Evolutionary conservation across 345 rosid genomes (phyloP), one percentile per base, ranked within the genome.

Genomic region (Aquilaria yunnanensis): DNA sequence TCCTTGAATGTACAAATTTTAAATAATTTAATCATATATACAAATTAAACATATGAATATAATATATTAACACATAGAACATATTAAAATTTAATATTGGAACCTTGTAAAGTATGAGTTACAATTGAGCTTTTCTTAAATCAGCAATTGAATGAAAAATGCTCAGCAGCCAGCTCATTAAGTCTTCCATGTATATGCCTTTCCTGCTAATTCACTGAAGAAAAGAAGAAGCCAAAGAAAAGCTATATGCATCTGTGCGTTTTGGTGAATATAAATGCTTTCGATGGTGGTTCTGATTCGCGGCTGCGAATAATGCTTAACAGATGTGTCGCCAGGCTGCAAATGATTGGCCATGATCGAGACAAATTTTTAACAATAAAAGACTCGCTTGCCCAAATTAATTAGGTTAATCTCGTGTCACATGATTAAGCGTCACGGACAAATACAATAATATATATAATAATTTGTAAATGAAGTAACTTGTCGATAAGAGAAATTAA

Each of bases 331-430:
- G 61, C 32, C 71, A 65, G 61, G 62, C 51, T 16, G 8, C 56
- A 65, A 61, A 69, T 74, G 78, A 66, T 61, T 69, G 61, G 45
- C 5, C 52, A 63, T 63, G 76, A 59, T 65, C 45, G 59, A 33
- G 9, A 16, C 37, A 41, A 6, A 54, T 6, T 59, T 67, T 56
- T 52, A 9, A 0, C 0, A 5, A 34, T 16, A 41, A 32, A 51
- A 31, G 48, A 67, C 29, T 47, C 32, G 31, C 12, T 37, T 4
- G 1, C 43, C 43, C 43, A 37, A 3, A 37, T 37, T 37, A 37
- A 37, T 37, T 37, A 9, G 8, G 43, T 37, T 37, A 37, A 37
- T 37, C 43, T 37, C 2, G 23, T 37, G 43, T 3, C 43, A 37
- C 43, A 37, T 37, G 43, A 37, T 37, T 3, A 37, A 37, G 43